A percentile compares a stretch with the other conserved stretches of the same genome.
These are phyloP conservation scores for Amphirosellinia nigrospora DNA, from an alignment of 495 filamentous ascomycete genomes.

Conservation along the genomic window DNA sequence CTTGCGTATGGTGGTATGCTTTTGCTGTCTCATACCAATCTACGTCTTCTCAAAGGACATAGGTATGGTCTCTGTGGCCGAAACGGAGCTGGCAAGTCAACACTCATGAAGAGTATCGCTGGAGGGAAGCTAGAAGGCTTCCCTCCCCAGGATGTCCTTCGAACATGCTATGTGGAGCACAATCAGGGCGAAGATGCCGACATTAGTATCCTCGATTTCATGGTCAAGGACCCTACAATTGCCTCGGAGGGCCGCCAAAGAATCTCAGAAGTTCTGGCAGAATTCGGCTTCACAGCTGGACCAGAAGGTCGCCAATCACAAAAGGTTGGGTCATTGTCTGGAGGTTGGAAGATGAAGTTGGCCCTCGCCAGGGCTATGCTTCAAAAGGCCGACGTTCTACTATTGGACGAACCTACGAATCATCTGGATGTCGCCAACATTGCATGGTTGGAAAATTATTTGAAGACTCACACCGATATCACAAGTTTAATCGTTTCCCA, in stretches of 20 bases:
- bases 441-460: conserved; percentile 92
- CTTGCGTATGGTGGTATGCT: conserved; percentile 98
- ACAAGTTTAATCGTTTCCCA: conserved; percentile 97
- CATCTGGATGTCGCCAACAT: conserved; percentile 97
- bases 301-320: conserved; percentile 86
- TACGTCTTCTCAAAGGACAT: conserved; percentile 92
- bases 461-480: conserved; percentile 95
- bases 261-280: conserved; percentile 80
- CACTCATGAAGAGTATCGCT: conserved; percentile 95
- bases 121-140: conserved; percentile 97
- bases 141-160: conserved; percentile 85
- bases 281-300: conserved; percentile 92
- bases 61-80: conserved; percentile 95
- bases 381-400: conserved; percentile 89
- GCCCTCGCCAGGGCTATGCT: conserved; percentile 97
- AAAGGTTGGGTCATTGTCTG: conserved; percentile 92
- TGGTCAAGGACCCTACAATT: conserved; percentile 81
- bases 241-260: conserved; percentile 75
- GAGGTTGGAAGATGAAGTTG: conserved; percentile 99
- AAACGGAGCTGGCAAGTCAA: conserved; percentile 98
- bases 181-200: conserved; percentile 97
- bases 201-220: conserved; percentile 91
- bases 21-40: conserved; percentile 92
- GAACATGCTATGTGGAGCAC: conserved; percentile 98
- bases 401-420: conserved; percentile 99